Percentiles rank a stretch among this genome's conserved stretches.
Evolutionary conservation across 2,329 filamentous ascomycete species (phyloP).

Genomic region (Sarocladium oryzae): DNA sequence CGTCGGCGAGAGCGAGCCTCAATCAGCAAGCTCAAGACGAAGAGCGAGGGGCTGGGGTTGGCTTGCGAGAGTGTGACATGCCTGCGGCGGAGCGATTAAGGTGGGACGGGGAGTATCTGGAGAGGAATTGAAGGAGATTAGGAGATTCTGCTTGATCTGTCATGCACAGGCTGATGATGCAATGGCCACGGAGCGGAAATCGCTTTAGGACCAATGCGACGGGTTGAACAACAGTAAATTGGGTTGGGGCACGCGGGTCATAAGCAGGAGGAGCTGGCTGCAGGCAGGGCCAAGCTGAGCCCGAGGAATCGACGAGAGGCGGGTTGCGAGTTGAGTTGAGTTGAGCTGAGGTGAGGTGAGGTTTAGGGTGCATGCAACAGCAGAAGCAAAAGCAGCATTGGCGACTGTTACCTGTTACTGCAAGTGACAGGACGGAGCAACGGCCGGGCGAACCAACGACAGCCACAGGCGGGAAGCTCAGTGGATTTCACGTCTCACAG

Average conservation of each 20-base stretch:
- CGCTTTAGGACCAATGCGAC: background rate
- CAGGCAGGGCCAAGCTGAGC: background rate
- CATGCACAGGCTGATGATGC: background rate
- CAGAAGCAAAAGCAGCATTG: no score
- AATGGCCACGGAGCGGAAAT: background rate
- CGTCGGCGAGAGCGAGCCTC: background rate
- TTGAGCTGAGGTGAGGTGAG: background rate
- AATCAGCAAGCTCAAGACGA: background rate
- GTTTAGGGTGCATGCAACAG: background rate
- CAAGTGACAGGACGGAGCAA: background rate
- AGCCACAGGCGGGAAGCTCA: background rate
- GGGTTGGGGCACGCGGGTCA: no score
- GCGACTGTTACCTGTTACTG: background rate
- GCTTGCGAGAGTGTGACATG: constrained; percentile 1
- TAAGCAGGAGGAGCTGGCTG: no score
- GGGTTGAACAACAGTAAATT: background rate
- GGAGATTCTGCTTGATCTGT: background rate
- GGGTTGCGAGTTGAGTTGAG: no score
- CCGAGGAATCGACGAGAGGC: no score
- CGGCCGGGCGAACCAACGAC: background rate
- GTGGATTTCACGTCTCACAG: constrained; percentile 3
- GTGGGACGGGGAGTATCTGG: background rate
- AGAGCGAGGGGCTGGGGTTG: background rate
- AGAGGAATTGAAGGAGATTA: background rate
- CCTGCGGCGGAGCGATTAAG: background rate